Evolutionary conservation across 1,284 basidiomycete species (phyloP).

Genomic region (Cystobasidium pallidum): DNA sequence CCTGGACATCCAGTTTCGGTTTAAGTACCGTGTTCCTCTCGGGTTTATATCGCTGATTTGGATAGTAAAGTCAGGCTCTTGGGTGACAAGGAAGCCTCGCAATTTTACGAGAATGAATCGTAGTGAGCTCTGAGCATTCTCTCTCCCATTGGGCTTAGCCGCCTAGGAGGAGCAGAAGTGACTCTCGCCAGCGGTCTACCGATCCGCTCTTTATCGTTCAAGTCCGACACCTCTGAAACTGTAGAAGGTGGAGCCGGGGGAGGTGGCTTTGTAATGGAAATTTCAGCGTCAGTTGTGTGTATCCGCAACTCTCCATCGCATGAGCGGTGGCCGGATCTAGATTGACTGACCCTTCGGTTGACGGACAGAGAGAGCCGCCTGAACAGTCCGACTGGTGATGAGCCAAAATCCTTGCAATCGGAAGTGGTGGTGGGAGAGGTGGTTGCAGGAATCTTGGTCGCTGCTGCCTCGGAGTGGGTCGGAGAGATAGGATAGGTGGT

Average conservation of each 20-base stretch:
- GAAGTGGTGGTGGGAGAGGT: neutral
- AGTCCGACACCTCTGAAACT: constrained; percentile 7
- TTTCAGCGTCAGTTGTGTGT: neutral
- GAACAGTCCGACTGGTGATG: constrained; percentile 35
- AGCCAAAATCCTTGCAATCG: constrained; percentile 17
- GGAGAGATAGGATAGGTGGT: constrained; percentile 12
- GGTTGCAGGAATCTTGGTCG: neutral
- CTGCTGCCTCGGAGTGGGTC: neutral
- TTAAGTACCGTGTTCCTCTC: no score
- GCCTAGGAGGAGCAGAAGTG: constrained; percentile 19
- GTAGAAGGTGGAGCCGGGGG: constrained; percentile 28
- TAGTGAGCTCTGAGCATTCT: constrained; percentile 19
- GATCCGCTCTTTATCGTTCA: constrained; percentile 10
- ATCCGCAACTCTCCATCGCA: no score
- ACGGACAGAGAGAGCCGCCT: constrained; percentile 32
- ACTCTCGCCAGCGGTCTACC: constrained; percentile 32
- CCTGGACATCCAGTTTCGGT: no score
- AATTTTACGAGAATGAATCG: constrained; percentile 13
- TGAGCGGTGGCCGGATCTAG: no score
- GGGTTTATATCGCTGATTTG: no score
- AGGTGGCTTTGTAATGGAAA: constrained; percentile 16
- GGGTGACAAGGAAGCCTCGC: no score
- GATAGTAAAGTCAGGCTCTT: no score
- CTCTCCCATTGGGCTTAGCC: constrained; percentile 39
- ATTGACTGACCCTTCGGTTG: constrained; percentile 28